A percentile compares a stretch with the other conserved stretches of the same genome.
These are phyloP conservation scores for Pelargonium nanum DNA, from an alignment of 345 rosid species.

Conservation along the genomic window DNA sequence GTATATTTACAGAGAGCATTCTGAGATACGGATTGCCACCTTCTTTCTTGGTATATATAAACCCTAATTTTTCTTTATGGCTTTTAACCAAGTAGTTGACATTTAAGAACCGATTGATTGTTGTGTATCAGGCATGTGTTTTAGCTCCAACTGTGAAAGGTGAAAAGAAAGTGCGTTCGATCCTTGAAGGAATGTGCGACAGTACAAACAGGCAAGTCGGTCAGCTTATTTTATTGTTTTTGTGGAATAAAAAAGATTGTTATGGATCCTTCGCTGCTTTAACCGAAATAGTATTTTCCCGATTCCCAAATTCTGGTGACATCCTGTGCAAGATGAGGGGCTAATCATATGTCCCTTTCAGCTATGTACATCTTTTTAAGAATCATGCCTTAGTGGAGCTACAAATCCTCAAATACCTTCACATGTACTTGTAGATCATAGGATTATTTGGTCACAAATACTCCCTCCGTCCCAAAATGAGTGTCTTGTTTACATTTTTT, in stretches of 20 bases:
- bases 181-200: constrained; percentile 75
- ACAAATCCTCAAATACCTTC: no score
- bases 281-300: background rate
- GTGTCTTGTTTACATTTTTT: no score
- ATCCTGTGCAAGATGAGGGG: background rate
- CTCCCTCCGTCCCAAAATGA: no score
- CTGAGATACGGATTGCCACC: constrained; percentile 98
- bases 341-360: no score
- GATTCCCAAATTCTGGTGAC: background rate
- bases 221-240: background rate
- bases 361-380: no score
- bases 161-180: constrained; percentile 89
- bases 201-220: constrained; percentile 66
- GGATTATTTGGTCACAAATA: no score
- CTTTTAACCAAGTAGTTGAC: constrained; percentile 4
- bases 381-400: no score
- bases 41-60: constrained; percentile 59
- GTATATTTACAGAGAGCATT: constrained; percentile 86
- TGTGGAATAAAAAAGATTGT: background rate
- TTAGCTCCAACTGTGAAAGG: constrained; percentile 67
- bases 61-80: constrained; percentile 1
- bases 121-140: constrained; percentile 63
- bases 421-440: no score
- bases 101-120: constrained; percentile 12
- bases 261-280: background rate